Percentiles rank a stretch among this genome's conserved stretches.
These are phyloP conservation scores for Saururus chinensis DNA, from an alignment of 164 flowering plant species.

Conservation along the genomic window DNA sequence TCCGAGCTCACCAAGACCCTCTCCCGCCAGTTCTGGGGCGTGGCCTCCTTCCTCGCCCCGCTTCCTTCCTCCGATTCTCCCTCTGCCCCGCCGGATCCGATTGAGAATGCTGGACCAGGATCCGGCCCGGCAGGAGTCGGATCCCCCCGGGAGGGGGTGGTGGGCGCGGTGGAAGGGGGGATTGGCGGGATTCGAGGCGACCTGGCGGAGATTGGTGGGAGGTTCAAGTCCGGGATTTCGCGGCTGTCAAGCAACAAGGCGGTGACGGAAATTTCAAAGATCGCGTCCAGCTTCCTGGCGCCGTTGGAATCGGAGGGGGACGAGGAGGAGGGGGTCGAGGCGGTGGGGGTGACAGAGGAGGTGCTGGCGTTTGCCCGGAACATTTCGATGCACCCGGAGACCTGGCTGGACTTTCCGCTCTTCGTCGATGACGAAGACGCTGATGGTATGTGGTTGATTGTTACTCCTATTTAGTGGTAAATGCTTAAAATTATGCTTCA, in stretches of 20 bases:
- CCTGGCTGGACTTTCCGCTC: slow-evolving; percentile 94
- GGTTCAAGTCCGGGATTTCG: slow-evolving; percentile 23
- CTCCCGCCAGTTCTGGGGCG: slow-evolving; percentile 81
- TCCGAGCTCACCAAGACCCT: slow-evolving; percentile 63
- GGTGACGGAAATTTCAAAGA: slow-evolving; percentile 31
- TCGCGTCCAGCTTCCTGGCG: slow-evolving; percentile 23
- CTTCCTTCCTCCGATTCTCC: slow-evolving; percentile 23
- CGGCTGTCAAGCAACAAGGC: slow-evolving; percentile 15
- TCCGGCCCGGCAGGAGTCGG: slow-evolving; percentile 8
- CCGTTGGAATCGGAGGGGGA: slow-evolving; percentile 24
- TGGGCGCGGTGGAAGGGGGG: slow-evolving; percentile 1
- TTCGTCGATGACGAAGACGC: slow-evolving; percentile 69
- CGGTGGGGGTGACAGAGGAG: slow-evolving; percentile 76
- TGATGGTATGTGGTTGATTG: slow-evolving; percentile 39
- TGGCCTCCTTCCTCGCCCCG: slow-evolving; percentile 84
- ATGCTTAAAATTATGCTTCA: not conserved
- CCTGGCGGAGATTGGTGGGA: slow-evolving; percentile 35
- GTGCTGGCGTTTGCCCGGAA: slow-evolving; percentile 77
- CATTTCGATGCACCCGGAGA: slow-evolving; percentile 91
- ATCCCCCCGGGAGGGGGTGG: slow-evolving; percentile 15
- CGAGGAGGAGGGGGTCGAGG: slow-evolving; percentile 18
- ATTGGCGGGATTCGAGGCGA: slow-evolving; percentile 22
- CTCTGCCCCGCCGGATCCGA: not conserved
- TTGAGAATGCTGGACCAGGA: too few relatives aligned
- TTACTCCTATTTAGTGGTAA: not conserved